A percentile compares a stretch with the other conserved stretches of the same genome.
Conservation (phyloP, 2,329 filamentous ascomycete species). For the Penicillium sp. region DNA sequence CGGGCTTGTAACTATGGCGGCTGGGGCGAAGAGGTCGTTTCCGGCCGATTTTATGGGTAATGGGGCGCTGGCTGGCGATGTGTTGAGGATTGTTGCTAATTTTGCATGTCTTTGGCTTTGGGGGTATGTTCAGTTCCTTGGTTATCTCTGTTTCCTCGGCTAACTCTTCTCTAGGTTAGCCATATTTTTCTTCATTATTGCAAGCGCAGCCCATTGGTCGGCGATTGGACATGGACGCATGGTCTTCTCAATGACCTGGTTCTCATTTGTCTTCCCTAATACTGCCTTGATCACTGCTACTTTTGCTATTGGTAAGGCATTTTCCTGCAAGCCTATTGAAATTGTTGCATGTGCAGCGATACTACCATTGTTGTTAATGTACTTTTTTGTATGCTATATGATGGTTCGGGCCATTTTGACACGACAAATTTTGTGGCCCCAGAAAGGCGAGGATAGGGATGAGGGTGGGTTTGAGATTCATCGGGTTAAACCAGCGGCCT, state of each 20-base stretch:
- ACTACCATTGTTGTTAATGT: conserved; percentile 62
- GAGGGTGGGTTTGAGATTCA: conserved; percentile 57
- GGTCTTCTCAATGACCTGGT: conserved; percentile 82
- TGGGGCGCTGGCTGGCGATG: conserved; percentile 52
- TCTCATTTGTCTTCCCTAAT: conserved; percentile 78
- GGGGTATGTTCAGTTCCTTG: conserved; percentile 47
- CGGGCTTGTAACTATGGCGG: conserved; percentile 58
- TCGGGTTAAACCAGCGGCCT: conserved; percentile 28
- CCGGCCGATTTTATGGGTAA: conserved; percentile 56
- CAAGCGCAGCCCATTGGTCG: conserved; percentile 70
- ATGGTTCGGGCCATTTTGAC: conserved; percentile 68
- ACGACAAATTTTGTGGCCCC: conserved; percentile 72
- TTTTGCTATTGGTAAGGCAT: conserved; percentile 64
- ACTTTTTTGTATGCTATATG: conserved; percentile 64
- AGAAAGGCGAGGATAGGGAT: conserved; percentile 64
- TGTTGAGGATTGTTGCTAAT: conserved; percentile 56
- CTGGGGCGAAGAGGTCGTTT: conserved; percentile 49
- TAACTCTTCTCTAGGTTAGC: conserved; percentile 52
- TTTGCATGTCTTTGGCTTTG: conserved; percentile 76
- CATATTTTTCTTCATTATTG: conserved; percentile 80
- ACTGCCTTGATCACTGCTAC: conserved; percentile 72
- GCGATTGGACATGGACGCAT: conserved; percentile 60
- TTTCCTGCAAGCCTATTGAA: conserved; percentile 58
- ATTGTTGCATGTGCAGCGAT: conserved; percentile 68
- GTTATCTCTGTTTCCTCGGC: not conserved